Evolutionary conservation across 345 rosid genomes (phyloP).

Genomic region (Populus tremula): DNA sequence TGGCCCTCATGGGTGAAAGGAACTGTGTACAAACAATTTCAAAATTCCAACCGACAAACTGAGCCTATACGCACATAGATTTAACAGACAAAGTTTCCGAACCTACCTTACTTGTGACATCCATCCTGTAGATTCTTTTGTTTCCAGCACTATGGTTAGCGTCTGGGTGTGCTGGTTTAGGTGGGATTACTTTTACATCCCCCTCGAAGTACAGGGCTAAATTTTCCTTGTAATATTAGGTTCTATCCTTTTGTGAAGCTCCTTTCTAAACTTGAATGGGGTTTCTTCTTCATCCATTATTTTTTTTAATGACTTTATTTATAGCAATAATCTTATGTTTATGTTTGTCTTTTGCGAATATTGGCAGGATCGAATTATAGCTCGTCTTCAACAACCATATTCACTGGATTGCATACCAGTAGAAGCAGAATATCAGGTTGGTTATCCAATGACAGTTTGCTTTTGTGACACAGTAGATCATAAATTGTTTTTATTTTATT

Average conservation of each 20-base stretch:
- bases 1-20: background rate
- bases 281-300: background rate
- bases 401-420: slow-evolving; percentile 98
- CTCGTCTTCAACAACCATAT: slow-evolving; percentile 98
- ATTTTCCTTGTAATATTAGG: background rate
- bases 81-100: background rate
- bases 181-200: background rate
- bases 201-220: background rate
- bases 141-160: background rate
- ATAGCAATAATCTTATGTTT: background rate
- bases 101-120: background rate
- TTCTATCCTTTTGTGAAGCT: background rate
- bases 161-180: background rate
- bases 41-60: background rate
- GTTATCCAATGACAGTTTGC: slow-evolving; percentile 10
- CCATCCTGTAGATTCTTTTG: background rate
- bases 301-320: background rate
- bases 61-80: background rate
- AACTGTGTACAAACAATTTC: background rate
- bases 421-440: slow-evolving; percentile 98
- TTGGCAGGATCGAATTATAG: slow-evolving; percentile 89
- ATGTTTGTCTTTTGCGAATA: slow-evolving; percentile 1
- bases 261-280: background rate
- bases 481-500: background rate
- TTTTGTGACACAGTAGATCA: background rate